These are phyloP conservation scores for Suillus luteus DNA, from an alignment of 768 basidiomycete species.

Conservation along the genomic window DNA sequence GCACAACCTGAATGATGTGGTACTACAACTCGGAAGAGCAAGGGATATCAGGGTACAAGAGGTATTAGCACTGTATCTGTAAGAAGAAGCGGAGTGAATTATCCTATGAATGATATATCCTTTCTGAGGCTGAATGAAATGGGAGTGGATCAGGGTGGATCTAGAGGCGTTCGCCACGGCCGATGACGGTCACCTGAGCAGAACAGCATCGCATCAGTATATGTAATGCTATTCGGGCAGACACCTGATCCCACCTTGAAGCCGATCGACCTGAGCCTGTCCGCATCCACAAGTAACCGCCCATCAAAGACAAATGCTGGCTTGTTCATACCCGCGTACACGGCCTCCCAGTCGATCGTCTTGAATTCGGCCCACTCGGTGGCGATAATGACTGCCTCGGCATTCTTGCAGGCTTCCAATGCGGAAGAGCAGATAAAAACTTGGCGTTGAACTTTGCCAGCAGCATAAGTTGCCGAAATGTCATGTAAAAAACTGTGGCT, in stretches of 20 bases:
- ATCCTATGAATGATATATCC: constrained; percentile 15
- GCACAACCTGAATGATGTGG: background rate
- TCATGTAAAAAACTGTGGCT: constrained; percentile 27
- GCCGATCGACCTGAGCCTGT: constrained; percentile 79
- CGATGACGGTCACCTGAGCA: constrained; percentile 58
- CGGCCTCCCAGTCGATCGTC: constrained; percentile 84
- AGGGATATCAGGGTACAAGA: background rate
- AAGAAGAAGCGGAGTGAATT: constrained; percentile 1
- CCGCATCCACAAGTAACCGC: constrained; percentile 81
- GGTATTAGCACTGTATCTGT: background rate
- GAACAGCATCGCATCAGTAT: constrained; percentile 9
- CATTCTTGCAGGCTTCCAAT: constrained; percentile 82
- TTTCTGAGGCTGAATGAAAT: constrained; percentile 5
- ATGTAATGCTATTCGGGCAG: background rate
- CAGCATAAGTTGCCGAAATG: constrained; percentile 2
- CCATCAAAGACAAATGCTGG: constrained; percentile 99
- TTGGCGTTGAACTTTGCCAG: constrained; percentile 75
- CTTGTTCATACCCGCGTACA: constrained; percentile 91
- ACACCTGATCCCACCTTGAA: constrained; percentile 65
- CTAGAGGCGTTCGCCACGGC: constrained; percentile 50
- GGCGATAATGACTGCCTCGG: constrained; percentile 93
- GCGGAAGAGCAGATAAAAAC: constrained; percentile 79
- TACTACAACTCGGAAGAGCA: background rate
- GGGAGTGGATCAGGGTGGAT: constrained; percentile 5
- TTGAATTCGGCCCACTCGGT: constrained; percentile 99